These are phyloP conservation scores for Tagetes patula DNA, from an alignment of 129 eudicot genomes.

Conservation along the genomic window DNA sequence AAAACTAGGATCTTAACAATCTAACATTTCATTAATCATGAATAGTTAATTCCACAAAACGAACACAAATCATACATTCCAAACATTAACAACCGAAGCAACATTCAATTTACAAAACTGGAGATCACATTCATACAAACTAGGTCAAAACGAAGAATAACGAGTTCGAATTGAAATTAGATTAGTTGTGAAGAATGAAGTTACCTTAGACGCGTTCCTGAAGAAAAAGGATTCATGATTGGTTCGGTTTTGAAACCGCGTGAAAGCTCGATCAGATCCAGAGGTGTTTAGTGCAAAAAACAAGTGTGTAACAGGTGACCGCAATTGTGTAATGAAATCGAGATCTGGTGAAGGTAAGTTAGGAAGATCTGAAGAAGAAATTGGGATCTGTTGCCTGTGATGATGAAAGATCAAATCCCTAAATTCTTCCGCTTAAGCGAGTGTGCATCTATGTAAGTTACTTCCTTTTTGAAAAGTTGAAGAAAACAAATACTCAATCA, in stretches of 20 bases:
- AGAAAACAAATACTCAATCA: constrained; percentile 15
- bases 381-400: constrained; percentile 27
- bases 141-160: constrained; percentile 28
- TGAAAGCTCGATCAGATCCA: constrained; percentile 59
- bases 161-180: constrained; percentile 15
- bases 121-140: constrained; percentile 8
- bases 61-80: constrained; percentile 4
- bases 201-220: constrained; percentile 88
- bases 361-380: constrained; percentile 32
- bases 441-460: background rate
- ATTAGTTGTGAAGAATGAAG: constrained; percentile 21
- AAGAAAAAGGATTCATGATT: constrained; percentile 91
- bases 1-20: constrained; percentile 12
- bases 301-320: constrained; percentile 13
- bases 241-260: constrained; percentile 36
- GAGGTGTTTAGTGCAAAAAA: constrained; percentile 12
- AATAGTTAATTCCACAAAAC: constrained; percentile 13
- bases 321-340: constrained; percentile 25
- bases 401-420: constrained; percentile 10
- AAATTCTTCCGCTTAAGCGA: constrained; percentile 22
- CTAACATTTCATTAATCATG: background rate
- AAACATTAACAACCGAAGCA: constrained; percentile 14
- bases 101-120: background rate
- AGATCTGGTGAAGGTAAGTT: constrained; percentile 35
- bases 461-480: constrained; percentile 25